Percentiles rank a stretch among this genome's conserved stretches.
Conservation (phyloP, 768 basidiomycete genomes). For the Naganishia kalamii region DNA sequence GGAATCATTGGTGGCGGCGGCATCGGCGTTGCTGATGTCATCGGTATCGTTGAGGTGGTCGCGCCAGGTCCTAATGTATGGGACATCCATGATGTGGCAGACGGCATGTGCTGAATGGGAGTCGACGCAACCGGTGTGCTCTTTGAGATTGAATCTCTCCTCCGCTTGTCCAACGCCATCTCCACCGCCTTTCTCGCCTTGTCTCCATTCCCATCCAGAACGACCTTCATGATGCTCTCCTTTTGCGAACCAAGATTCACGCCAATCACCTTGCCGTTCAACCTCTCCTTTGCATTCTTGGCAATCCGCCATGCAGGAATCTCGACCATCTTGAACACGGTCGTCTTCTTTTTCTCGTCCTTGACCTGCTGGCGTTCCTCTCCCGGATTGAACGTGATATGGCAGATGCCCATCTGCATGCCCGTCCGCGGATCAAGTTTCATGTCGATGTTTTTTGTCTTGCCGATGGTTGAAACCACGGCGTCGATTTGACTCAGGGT, state of each 20-base stretch:
- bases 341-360: slow-evolving; percentile 3
- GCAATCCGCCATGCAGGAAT: slow-evolving; percentile 59
- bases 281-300: slow-evolving; percentile 58
- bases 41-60: not conserved
- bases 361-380: slow-evolving; percentile 21
- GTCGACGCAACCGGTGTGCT: not conserved
- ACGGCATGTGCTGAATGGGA: not conserved
- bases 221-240: slow-evolving; percentile 58
- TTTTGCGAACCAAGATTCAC: slow-evolving; percentile 19
- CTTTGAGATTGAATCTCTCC: slow-evolving; percentile 40
- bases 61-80: not conserved
- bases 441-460: slow-evolving; percentile 62
- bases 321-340: not conserved
- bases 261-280: slow-evolving; percentile 61
- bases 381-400: slow-evolving; percentile 55
- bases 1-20: not conserved
- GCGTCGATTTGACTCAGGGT: slow-evolving; percentile 60
- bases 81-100: not conserved
- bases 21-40: slow-evolving; percentile 1
- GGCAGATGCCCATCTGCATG: slow-evolving; percentile 71
- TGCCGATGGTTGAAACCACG: slow-evolving; percentile 61
- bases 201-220: slow-evolving; percentile 69
- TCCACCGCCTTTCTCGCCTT: slow-evolving; percentile 61
- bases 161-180: slow-evolving; percentile 54
- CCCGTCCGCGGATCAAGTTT: slow-evolving; percentile 77